Conservation (phyloP, 345 rosid species). For the Aethionema arabicum region DNA sequence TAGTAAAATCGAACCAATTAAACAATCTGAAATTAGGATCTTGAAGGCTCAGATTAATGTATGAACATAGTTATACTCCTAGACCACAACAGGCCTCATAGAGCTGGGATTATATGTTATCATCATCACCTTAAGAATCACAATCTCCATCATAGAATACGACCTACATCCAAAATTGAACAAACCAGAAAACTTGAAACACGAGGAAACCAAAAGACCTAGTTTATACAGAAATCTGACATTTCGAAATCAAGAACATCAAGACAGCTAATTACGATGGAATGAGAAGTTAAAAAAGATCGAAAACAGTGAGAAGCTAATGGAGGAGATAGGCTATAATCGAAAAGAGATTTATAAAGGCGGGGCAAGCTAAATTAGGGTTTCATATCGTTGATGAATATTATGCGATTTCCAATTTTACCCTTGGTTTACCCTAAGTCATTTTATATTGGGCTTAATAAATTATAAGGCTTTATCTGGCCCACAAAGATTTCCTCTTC, state of each 20-base stretch:
- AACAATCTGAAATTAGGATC: neutral
- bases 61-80: conserved; percentile 39
- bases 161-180: neutral
- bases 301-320: too few species aligned
- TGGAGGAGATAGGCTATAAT: too few species aligned
- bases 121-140: conserved; percentile 25
- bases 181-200: neutral
- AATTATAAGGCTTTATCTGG: too few species aligned
- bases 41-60: conserved; percentile 26
- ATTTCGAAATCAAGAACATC: neutral
- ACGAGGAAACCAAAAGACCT: neutral
- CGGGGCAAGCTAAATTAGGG: too few species aligned
- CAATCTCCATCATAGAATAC: neutral
- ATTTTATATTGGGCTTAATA: too few species aligned
- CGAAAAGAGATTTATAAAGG: too few species aligned
- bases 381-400: too few species aligned
- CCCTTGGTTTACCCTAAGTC: too few species aligned
- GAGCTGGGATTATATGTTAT: conserved; percentile 43
- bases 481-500: too few species aligned
- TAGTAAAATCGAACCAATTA: too few species aligned
- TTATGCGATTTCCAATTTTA: too few species aligned
- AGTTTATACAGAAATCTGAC: neutral
- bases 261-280: neutral
- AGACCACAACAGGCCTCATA: conserved; percentile 41
- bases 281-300: too few species aligned